Base-by-base conservation (phyloP, 2,329 filamentous ascomycete genomes). In the Fusarium newnesense region DNA sequence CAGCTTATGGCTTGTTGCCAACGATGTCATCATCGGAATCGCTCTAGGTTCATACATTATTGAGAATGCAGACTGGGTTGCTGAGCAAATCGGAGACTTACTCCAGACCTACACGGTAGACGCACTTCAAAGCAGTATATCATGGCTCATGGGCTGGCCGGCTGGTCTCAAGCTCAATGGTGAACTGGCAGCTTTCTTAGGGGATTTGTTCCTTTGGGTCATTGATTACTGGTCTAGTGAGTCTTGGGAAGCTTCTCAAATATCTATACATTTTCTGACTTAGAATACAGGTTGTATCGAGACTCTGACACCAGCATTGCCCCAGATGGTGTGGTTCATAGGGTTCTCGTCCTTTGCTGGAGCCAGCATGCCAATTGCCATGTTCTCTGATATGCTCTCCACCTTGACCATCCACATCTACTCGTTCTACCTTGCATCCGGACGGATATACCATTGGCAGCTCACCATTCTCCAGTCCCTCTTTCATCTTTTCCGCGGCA, bases 11-110 rank as follows among this genome's bases (percentile, higher is more conserved):
- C 92, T 99, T 13, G 96, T 99, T 28, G 95, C 95, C 36, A 99
- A 99, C 84, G 96, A 99, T 83, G 93, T 99, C 52, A 99, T 99
- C 73, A 98, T 99, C 67, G 97, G 96, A 32, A 98, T 99, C 75
- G 96, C 96, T 4, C 84, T 99, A 12, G 97, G 96, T 0, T 97
- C 95, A 2, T 99, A 97, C 81, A 97, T 99, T 70, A 96, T 98
- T 70, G 96, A 99, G 80, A 98, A 99, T 77, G 92, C 94, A 4
- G 88, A 90, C 62, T 94, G 93, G 87, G 94, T 97, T 4, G 95
- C 95, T 4, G 87, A 90, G 59, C 91, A 93, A 78, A 93, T 98
- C 74, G 94, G 94, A 75, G 86, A 87, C 49, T 85, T 97, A 30
- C 87, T 98, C 52, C 90, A 88, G 60, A 88, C 88, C 13, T 99